These are phyloP conservation scores for Ambrosia artemisiifolia DNA, from an alignment of 129 eudicot species.

Conservation along the genomic window DNA sequence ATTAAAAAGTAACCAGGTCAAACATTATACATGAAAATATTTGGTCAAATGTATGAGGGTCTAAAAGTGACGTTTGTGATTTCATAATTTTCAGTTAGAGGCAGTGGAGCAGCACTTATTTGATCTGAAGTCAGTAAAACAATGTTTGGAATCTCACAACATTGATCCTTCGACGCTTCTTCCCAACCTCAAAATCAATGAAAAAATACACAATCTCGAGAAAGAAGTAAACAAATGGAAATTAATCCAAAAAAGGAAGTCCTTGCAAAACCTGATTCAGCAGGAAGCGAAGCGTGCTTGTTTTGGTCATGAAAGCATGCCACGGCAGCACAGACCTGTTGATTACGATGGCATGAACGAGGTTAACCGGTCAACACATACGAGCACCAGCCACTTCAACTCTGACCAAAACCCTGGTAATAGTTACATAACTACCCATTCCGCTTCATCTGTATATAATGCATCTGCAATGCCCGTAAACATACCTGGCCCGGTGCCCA, in stretches of 20 bases:
- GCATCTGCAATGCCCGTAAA: constrained; percentile 31
- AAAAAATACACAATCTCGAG: constrained; percentile 20
- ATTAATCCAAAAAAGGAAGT: too few species aligned
- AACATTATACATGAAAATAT: not conserved
- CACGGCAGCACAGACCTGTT: constrained; percentile 23
- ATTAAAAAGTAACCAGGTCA: not conserved
- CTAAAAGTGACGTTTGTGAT: constrained; percentile 5
- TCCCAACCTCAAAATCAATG: constrained; percentile 38
- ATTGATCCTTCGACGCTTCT: constrained; percentile 46
- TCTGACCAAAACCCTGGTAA: too few species aligned
- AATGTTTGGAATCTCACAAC: constrained; percentile 52
- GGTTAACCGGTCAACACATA: constrained; percentile 18
- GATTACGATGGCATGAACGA: constrained; percentile 17
- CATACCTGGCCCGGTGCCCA: constrained; percentile 9
- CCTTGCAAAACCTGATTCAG: too few species aligned
- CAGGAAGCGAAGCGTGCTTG: constrained; percentile 31
- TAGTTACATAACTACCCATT: constrained; percentile 14
- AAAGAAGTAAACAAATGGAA: too few species aligned
- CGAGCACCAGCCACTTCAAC: constrained; percentile 19
- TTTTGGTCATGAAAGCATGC: constrained; percentile 18
- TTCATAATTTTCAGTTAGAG: constrained; percentile 40
- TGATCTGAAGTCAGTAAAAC: constrained; percentile 41
- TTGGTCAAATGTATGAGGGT: not conserved
- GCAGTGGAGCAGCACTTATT: constrained; percentile 41
- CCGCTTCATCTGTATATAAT: constrained; percentile 28